Percentiles rank a stretch among this genome's conserved stretches.
These are phyloP conservation scores for Venturiaceae sp. DNA, from an alignment of 2,329 filamentous ascomycete species.

Conservation along the genomic window DNA sequence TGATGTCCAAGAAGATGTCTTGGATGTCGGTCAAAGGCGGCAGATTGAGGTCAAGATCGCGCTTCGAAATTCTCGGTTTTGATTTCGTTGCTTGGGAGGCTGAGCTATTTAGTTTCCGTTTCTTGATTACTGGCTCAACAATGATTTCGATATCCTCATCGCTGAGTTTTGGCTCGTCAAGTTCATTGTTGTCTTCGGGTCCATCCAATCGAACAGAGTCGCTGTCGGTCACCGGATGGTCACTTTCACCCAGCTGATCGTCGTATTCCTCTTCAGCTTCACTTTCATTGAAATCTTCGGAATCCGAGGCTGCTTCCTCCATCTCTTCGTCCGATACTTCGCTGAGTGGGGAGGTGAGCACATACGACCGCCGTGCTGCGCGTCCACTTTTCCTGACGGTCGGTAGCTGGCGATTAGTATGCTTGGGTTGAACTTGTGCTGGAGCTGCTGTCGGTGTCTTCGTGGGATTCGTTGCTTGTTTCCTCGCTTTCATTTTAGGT, in stretches of 20 bases:
- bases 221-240: neutral
- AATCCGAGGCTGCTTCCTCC: constrained; percentile 16
- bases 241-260: neutral
- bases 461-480: neutral
- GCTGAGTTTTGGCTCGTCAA: neutral
- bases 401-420: neutral
- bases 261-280: constrained; percentile 6
- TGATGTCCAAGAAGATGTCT: constrained; percentile 42
- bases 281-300: constrained; percentile 20
- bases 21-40: constrained; percentile 37
- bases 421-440: neutral
- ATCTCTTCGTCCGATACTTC: constrained; percentile 23
- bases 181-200: neutral
- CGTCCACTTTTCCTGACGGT: neutral
- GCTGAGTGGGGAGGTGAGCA: constrained; percentile 9
- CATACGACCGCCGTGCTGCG: constrained; percentile 10
- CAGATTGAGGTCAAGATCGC: constrained; percentile 22
- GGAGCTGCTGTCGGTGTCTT: neutral
- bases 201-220: neutral
- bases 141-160: neutral
- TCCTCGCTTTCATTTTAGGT: too few relatives aligned
- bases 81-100: neutral
- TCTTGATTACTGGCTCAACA: neutral
- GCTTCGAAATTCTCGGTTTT: neutral
- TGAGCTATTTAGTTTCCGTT: neutral